phyloP scores from a whole-genome alignment of 2,329 filamentous ascomycete species.

The Teratosphaeria zuluensis region DNA sequence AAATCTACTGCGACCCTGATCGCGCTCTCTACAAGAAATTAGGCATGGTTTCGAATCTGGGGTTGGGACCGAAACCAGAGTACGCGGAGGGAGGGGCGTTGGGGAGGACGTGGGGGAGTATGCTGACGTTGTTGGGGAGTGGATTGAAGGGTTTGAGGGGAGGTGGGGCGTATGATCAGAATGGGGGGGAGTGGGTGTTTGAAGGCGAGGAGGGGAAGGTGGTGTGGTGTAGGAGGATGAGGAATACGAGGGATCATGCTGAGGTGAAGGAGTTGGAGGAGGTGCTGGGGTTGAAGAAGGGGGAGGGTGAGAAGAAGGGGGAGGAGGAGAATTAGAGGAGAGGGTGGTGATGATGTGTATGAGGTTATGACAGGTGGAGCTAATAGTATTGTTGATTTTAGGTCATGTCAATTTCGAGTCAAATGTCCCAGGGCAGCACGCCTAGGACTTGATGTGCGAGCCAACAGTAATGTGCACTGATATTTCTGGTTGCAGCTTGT shows the following conservation, averaged over 20 bases:
- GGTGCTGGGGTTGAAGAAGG: conserved; percentile 21
- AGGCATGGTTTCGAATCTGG: conserved; percentile 21
- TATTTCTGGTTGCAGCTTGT: no score
- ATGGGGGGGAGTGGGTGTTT: conserved; percentile 31
- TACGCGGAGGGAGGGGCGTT: conserved; percentile 18
- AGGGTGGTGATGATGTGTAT: no score
- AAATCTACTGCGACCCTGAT: conserved; percentile 24
- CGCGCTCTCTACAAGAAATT: conserved; percentile 23
- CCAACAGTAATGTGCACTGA: no score
- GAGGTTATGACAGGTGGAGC: no score
- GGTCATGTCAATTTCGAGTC: no score
- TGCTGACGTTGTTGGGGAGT: conserved; percentile 15
- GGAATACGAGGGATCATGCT: conserved; percentile 25
- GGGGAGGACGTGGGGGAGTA: conserved; percentile 10
- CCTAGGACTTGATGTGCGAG: no score
- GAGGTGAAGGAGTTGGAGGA: conserved; percentile 24
- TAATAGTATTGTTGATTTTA: no score
- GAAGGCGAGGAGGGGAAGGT: conserved; percentile 22
- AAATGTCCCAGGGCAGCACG: no score
- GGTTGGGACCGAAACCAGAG: conserved; percentile 16
- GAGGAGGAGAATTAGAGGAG: no score
- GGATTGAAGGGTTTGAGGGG: conserved; percentile 10
- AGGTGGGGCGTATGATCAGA: conserved; percentile 22
- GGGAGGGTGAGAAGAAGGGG: conserved; percentile 2
- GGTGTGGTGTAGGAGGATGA: conserved; percentile 28